A percentile compares a stretch with the other conserved stretches of the same genome.
Conservation (phyloP, 179 eudicot genomes). For the Actinidia chinensis region DNA sequence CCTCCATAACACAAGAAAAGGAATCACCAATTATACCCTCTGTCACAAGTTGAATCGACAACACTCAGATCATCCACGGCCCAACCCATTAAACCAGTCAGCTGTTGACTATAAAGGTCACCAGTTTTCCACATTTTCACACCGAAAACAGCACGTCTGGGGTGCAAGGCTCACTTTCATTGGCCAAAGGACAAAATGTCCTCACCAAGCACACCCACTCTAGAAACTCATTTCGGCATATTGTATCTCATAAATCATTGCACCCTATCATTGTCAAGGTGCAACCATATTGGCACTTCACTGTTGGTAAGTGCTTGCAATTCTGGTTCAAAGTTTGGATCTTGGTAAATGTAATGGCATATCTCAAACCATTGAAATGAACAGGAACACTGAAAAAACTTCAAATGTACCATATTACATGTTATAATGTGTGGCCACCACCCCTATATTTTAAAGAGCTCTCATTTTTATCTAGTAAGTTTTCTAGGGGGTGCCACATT, state of each 20-base stretch:
- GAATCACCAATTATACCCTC: slow-evolving; percentile 77
- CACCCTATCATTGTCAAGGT: slow-evolving; percentile 51
- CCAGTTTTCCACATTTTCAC: slow-evolving; percentile 96
- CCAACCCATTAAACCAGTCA: slow-evolving; percentile 99
- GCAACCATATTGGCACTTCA: slow-evolving; percentile 83
- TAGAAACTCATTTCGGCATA: slow-evolving; percentile 99
- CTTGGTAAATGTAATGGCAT: slow-evolving; percentile 40
- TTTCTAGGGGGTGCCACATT: no score
- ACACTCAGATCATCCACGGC: slow-evolving; percentile 91
- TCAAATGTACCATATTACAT: no score
- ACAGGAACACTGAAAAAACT: background rate
- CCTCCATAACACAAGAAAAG: slow-evolving; percentile 98
- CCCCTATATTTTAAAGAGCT: no score
- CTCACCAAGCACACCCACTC: slow-evolving; percentile 90
- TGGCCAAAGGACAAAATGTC: slow-evolving; percentile 88
- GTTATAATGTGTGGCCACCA: no score
- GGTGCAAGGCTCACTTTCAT: slow-evolving; percentile 77
- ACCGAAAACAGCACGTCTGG: slow-evolving; percentile 92
- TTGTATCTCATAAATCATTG: slow-evolving; percentile 79
- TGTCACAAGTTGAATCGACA: slow-evolving; percentile 85
- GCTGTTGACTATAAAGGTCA: slow-evolving; percentile 94
- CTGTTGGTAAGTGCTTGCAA: slow-evolving; percentile 68
- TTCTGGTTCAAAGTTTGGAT: slow-evolving; percentile 87
- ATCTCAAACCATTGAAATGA: background rate
- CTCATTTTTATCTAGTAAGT: no score